A percentile compares a stretch with the other conserved stretches of the same genome.
These are phyloP conservation scores for Drechmeria coniospora DNA, from an alignment of 2,329 filamentous ascomycete species.

Conservation along the genomic window DNA sequence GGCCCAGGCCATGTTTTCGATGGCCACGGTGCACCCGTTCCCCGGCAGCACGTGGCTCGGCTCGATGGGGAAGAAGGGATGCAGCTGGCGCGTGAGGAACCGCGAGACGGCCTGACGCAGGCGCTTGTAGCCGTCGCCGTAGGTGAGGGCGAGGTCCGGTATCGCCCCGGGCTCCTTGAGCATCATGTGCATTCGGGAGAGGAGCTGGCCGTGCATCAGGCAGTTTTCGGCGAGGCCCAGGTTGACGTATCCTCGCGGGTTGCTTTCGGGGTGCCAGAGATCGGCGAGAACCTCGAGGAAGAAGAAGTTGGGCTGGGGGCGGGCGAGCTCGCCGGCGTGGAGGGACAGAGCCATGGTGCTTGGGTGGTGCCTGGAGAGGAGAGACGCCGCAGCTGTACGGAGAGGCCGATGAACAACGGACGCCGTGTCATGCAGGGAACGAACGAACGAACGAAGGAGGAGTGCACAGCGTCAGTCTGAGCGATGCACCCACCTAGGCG, in stretches of 20 bases:
- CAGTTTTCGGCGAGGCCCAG: constrained; percentile 37
- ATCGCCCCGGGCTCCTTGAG: constrained; percentile 11
- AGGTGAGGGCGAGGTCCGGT: constrained; percentile 18
- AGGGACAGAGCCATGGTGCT: constrained; percentile 9
- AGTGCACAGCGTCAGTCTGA: too few relatives aligned
- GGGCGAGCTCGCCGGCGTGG: constrained; percentile 13
- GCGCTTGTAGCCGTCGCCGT: constrained; percentile 24
- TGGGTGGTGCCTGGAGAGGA: not conserved
- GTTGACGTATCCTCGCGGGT: constrained; percentile 29
- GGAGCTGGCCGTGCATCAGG: constrained; percentile 31
- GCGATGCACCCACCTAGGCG: too few relatives aligned
- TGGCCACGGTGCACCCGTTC: constrained; percentile 24
- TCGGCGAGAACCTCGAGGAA: constrained; percentile 29
- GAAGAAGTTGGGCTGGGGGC: constrained; percentile 9
- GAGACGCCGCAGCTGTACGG: too few relatives aligned
- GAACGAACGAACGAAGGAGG: too few relatives aligned
- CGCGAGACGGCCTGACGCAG: constrained; percentile 15
- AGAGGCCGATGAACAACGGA: too few relatives aligned
- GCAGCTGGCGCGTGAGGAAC: constrained; percentile 21
- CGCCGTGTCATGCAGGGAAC: too few relatives aligned
- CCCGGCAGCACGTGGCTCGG: constrained; percentile 19
- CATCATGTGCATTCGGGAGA: constrained; percentile 23
- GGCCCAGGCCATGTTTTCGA: constrained; percentile 25
- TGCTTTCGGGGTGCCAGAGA: constrained; percentile 23
- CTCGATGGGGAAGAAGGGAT: constrained; percentile 12